These are phyloP conservation scores for Cryptococcus sp. DNA, from an alignment of 1,284 basidiomycete genomes.

Conservation along the genomic window DNA sequence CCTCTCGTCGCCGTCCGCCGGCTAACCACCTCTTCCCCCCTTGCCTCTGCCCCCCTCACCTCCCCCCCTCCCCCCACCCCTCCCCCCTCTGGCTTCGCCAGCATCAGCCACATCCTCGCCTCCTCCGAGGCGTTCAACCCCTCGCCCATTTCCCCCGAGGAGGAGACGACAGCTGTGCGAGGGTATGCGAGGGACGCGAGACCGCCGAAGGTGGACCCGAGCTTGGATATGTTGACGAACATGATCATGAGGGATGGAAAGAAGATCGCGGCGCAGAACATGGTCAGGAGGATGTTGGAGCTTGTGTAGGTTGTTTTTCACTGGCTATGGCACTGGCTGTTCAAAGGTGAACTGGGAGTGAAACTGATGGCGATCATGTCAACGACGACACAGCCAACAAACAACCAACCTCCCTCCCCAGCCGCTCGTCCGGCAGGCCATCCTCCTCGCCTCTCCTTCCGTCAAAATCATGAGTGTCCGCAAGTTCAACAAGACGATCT, in stretches of 20 bases:
- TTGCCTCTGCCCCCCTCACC: not conserved
- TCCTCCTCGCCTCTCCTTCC: slow-evolving; percentile 64
- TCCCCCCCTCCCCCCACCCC: not conserved
- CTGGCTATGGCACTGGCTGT: not conserved
- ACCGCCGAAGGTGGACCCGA: slow-evolving; percentile 70
- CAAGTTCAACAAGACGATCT: slow-evolving; percentile 61
- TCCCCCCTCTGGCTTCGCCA: slow-evolving; percentile 6
- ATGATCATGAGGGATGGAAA: slow-evolving; percentile 65
- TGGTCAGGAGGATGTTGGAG: slow-evolving; percentile 59
- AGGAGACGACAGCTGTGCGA: slow-evolving; percentile 2
- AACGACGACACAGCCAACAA: slow-evolving; percentile 59
- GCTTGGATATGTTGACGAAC: slow-evolving; percentile 68
- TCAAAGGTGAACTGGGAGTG: not conserved
- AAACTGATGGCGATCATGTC: not conserved
- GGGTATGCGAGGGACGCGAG: slow-evolving; percentile 48
- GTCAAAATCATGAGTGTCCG: slow-evolving; percentile 57
- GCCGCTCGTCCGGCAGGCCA: slow-evolving; percentile 69
- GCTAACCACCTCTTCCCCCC: slow-evolving; percentile 1
- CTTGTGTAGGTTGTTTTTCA: slow-evolving; percentile 33
- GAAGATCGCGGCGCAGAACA: slow-evolving; percentile 62
- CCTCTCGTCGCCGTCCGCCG: slow-evolving; percentile 2
- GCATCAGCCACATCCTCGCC: slow-evolving; percentile 11
- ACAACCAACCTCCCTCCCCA: slow-evolving; percentile 70
- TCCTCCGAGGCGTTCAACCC: slow-evolving; percentile 9
- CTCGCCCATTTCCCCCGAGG: not conserved